phyloP scores from a whole-genome alignment of 805 yeast genomes.

The Saccharomycopsis babjevae region DNA sequence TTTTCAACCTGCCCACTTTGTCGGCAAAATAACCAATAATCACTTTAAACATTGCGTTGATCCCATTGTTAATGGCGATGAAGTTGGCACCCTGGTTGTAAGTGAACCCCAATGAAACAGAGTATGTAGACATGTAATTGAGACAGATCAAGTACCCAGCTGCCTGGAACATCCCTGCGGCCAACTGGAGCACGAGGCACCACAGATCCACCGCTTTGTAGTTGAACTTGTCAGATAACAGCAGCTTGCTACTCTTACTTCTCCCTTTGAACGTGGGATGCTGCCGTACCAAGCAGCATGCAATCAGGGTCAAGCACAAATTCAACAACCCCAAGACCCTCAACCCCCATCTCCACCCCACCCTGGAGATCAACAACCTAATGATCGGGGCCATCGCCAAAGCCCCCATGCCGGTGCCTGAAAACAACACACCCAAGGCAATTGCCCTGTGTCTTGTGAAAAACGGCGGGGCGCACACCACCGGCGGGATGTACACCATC shows the following conservation, averaged over 20 bases:
- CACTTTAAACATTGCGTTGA: conserved; percentile 25
- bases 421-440: conserved; percentile 29
- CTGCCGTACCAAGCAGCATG: background rate
- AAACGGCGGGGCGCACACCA: conserved; percentile 27
- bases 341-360: conserved; percentile 30
- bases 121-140: conserved; percentile 29
- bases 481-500: conserved; percentile 27
- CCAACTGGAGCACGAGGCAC: conserved; percentile 11
- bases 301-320: conserved; percentile 14
- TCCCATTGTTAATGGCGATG: conserved; percentile 28
- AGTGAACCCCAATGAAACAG: conserved; percentile 25
- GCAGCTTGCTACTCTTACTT: background rate
- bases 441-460: conserved; percentile 26
- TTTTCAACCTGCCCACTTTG: conserved; percentile 31
- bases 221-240: background rate
- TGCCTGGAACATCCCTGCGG: conserved; percentile 26
- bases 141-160: conserved; percentile 29
- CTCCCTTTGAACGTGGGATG: too few relatives aligned
- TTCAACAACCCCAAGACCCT: conserved; percentile 26
- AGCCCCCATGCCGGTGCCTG: conserved; percentile 31
- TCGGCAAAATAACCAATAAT: conserved; percentile 34
- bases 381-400: conserved; percentile 26
- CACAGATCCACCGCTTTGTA: conserved; percentile 1
- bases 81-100: conserved; percentile 27
- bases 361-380: conserved; percentile 21